phyloP scores from a whole-genome alignment of 768 basidiomycete species.

The Myochromella boudieri region DNA sequence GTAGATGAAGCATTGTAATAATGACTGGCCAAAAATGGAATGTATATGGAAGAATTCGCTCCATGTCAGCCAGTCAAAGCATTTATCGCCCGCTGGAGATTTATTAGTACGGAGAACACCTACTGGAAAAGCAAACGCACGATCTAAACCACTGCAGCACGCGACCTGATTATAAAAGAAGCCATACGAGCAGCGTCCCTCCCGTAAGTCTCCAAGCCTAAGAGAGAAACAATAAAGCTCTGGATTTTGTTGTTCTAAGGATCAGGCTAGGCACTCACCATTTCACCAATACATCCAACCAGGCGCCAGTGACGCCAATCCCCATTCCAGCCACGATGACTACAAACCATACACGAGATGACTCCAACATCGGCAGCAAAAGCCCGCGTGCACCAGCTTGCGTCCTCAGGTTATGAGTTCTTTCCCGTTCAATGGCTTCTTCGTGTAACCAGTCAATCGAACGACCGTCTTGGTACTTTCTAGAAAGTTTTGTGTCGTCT shows the following conservation, averaged over 20 bases:
- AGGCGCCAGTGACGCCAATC: slow-evolving; percentile 67
- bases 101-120: slow-evolving; percentile 4
- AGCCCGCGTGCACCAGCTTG: slow-evolving; percentile 58
- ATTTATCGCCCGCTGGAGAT: slow-evolving; percentile 60
- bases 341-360: slow-evolving; percentile 65
- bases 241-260: not conserved
- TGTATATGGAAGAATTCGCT: slow-evolving; percentile 54
- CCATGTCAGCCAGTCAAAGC: slow-evolving; percentile 69
- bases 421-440: slow-evolving; percentile 60
- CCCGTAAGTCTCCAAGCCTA: slow-evolving; percentile 70
- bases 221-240: slow-evolving; percentile 3
- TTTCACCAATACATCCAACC: slow-evolving; percentile 72
- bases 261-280: slow-evolving; percentile 44
- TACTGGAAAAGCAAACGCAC: slow-evolving; percentile 32
- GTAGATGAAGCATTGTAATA: slow-evolving; percentile 67
- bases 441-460: slow-evolving; percentile 73
- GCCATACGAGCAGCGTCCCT: slow-evolving; percentile 66
- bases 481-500: slow-evolving; percentile 25
- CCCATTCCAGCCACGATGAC: slow-evolving; percentile 65
- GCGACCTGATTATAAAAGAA: slow-evolving; percentile 73
- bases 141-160: slow-evolving; percentile 68
- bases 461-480: slow-evolving; percentile 56
- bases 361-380: slow-evolving; percentile 53
- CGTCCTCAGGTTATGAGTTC: slow-evolving; percentile 46
- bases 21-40: slow-evolving; percentile 57